Conservation (phyloP, 129 eudicot species). For the Solidago caesia region DNA sequence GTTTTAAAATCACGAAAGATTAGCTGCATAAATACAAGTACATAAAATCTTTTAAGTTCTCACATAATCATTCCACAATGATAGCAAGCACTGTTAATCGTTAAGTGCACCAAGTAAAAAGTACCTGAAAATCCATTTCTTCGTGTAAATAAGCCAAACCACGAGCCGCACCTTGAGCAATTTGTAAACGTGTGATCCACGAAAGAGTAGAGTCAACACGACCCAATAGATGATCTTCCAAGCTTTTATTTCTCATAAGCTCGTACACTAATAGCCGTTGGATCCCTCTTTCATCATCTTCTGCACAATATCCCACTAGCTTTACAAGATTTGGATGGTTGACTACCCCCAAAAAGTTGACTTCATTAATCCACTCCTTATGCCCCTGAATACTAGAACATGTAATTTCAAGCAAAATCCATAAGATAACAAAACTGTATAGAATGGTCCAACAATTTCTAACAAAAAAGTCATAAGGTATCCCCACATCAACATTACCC, state of each 20-base stretch:
- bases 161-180: slow-evolving; percentile 94
- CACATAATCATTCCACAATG: background rate
- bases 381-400: slow-evolving; percentile 98
- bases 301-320: slow-evolving; percentile 93
- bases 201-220: slow-evolving; percentile 63
- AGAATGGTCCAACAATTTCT: slow-evolving; percentile 1
- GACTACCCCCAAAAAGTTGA: slow-evolving; percentile 80
- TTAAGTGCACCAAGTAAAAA: background rate
- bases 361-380: slow-evolving; percentile 97
- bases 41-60: background rate
- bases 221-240: slow-evolving; percentile 73
- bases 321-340: slow-evolving; percentile 92
- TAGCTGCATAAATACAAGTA: slow-evolving; percentile 45
- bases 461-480: slow-evolving; percentile 18
- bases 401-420: slow-evolving; percentile 32
- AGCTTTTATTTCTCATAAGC: slow-evolving; percentile 79
- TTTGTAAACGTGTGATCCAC: slow-evolving; percentile 73
- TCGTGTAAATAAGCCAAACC: slow-evolving; percentile 93
- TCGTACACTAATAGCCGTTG: slow-evolving; percentile 89
- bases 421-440: slow-evolving; percentile 26
- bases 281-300: slow-evolving; percentile 95
- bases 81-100: background rate
- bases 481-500: slow-evolving; percentile 16
- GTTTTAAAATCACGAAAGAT: slow-evolving; percentile 89
- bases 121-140: slow-evolving; percentile 98